phyloP scores from a whole-genome alignment of 305 asterid species.

The Plantago coronopus region DNA sequence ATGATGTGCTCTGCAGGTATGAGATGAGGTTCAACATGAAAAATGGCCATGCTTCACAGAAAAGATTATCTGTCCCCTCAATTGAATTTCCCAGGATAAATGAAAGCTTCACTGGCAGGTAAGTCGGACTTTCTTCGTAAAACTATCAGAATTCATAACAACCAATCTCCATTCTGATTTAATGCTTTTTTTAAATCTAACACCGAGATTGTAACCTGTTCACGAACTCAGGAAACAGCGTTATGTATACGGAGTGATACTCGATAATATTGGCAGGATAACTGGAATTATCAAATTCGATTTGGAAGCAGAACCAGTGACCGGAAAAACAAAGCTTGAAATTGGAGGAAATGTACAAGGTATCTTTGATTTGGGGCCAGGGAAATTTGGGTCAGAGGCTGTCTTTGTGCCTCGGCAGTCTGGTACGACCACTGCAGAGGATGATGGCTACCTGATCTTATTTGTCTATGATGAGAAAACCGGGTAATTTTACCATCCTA shows the following conservation, averaged over 20 bases:
- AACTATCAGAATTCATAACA: too few relatives aligned
- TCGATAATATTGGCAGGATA: slow-evolving; percentile 79
- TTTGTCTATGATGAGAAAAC: slow-evolving; percentile 78
- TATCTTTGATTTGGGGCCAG: slow-evolving; percentile 76
- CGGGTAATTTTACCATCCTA: slow-evolving; percentile 46
- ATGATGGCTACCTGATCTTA: slow-evolving; percentile 93
- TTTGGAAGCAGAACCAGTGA: slow-evolving; percentile 74
- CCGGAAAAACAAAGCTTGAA: slow-evolving; percentile 74
- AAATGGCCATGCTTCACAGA: slow-evolving; percentile 82
- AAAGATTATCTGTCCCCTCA: slow-evolving; percentile 65
- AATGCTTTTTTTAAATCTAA: neutral
- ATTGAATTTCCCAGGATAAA: slow-evolving; percentile 95
- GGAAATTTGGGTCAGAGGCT: slow-evolving; percentile 93
- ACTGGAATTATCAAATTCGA: slow-evolving; percentile 85
- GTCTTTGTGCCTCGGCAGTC: slow-evolving; percentile 71
- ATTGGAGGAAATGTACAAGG: slow-evolving; percentile 90
- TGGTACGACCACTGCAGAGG: slow-evolving; percentile 75
- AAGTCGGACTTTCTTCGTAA: too few relatives aligned
- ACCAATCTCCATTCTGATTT: too few relatives aligned
- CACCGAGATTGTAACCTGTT: slow-evolving; percentile 4
- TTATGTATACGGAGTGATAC: slow-evolving; percentile 75
- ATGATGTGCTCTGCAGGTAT: slow-evolving; percentile 45
- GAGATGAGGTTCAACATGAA: slow-evolving; percentile 95
- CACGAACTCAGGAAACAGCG: slow-evolving; percentile 68
- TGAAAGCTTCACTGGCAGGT: slow-evolving; percentile 93